Conservation (phyloP, 805 yeast genomes). For the Cyberlindnera suaveolens region DNA sequence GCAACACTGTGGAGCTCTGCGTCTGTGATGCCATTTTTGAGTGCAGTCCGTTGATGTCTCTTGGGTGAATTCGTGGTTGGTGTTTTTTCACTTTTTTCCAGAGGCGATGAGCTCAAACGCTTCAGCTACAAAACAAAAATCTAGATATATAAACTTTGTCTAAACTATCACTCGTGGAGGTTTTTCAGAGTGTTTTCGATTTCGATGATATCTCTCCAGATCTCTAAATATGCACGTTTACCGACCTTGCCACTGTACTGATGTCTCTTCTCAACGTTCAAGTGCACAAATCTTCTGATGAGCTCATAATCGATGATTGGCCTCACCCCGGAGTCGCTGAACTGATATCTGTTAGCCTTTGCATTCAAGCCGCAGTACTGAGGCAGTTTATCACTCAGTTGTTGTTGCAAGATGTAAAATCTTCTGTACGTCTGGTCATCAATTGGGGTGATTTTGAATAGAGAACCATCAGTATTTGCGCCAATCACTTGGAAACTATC, state of each 20-base stretch:
- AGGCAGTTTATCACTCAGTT: constrained; percentile 67
- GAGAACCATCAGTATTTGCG: constrained; percentile 71
- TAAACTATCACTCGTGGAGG: constrained; percentile 2
- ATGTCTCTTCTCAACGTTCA: constrained; percentile 53
- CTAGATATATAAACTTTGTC: not conserved
- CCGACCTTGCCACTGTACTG: constrained; percentile 52
- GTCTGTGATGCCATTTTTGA: constrained; percentile 27
- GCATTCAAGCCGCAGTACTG: constrained; percentile 82
- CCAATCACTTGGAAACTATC: constrained; percentile 59
- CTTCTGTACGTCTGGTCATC: constrained; percentile 73
- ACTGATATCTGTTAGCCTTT: constrained; percentile 32
- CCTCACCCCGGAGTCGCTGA: constrained; percentile 37
- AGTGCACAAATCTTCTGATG: constrained; percentile 43
- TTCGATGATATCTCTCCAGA: constrained; percentile 63
- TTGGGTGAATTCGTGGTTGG: too few species aligned
- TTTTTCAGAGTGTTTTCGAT: constrained; percentile 37
- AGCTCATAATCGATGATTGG: constrained; percentile 63
- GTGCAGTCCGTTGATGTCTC: not conserved
- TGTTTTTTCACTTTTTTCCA: too few species aligned
- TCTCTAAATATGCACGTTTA: constrained; percentile 48
- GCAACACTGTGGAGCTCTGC: constrained; percentile 45
- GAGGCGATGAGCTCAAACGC: too few species aligned
- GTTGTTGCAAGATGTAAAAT: constrained; percentile 82
- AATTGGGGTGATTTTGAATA: constrained; percentile 68
- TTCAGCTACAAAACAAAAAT: not conserved